Conservation (phyloP, 345 rosid species). For the Geranium brycei region DNA sequence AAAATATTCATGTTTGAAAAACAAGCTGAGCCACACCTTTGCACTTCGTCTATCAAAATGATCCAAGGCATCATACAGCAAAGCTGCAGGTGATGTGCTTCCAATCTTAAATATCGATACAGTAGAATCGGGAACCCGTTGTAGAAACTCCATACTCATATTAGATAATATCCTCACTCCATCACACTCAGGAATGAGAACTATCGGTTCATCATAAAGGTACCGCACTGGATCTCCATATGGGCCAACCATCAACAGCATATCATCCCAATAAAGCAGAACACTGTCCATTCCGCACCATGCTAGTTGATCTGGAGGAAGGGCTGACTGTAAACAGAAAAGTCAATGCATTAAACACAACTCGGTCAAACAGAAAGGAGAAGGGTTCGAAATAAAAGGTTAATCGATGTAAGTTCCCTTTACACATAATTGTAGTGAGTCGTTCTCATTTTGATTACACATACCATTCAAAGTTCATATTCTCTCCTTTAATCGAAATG, state of each 20-base stretch:
- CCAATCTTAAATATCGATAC: slow-evolving; percentile 90
- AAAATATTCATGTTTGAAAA: slow-evolving; percentile 1
- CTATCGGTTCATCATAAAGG: slow-evolving; percentile 71
- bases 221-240: slow-evolving; percentile 66
- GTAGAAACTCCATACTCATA: slow-evolving; percentile 79
- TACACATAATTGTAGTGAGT: neutral
- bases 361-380: neutral
- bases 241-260: slow-evolving; percentile 92
- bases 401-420: slow-evolving; percentile 4
- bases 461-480: no score
- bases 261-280: slow-evolving; percentile 86
- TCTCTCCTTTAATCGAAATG: no score
- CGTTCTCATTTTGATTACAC: no score
- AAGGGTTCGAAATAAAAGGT: neutral
- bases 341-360: neutral
- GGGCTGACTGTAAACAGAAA: slow-evolving; percentile 51
- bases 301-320: slow-evolving; percentile 92
- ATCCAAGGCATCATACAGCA: slow-evolving; percentile 87
- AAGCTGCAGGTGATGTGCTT: slow-evolving; percentile 89
- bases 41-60: slow-evolving; percentile 94
- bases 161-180: slow-evolving; percentile 92
- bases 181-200: slow-evolving; percentile 89
- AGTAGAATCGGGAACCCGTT: slow-evolving; percentile 91
- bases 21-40: slow-evolving; percentile 35
- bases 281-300: slow-evolving; percentile 98